Base-by-base conservation (phyloP, 768 basidiomycete species). In the Tylopilus sp. region DNA sequence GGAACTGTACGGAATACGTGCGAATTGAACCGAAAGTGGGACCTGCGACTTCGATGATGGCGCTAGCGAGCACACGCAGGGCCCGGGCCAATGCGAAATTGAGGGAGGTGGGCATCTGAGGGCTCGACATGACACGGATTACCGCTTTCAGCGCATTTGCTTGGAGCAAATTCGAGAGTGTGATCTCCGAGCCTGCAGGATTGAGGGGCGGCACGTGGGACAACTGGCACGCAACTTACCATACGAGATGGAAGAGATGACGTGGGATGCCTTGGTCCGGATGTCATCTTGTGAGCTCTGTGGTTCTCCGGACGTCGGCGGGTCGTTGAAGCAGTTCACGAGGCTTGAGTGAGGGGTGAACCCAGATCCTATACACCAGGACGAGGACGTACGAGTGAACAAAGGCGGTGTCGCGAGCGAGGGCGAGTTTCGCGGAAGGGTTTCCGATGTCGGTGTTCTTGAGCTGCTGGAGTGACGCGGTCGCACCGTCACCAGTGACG, bases 231-330 rank as follows among this genome's bases (percentile, higher is more conserved):
- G n/a, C n/a, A n/a, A 3, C 49, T 9, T 21, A 83, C 87, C 87
- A 56, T 87, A 86, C 0, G 87, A 79, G 13, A 92, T 73, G 0
- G 89, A 91, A 0, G 87, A 79, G 16, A 91, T 74, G 33, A 91
- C 77, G 58, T 89, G 85, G 0, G 88, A 85, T 0, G 89, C 85
- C 62, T 91, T 88, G 44, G 83, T 77, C 11, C 86, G 78, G 30
- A 87, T 69, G 9, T 82, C 80, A 12, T 80, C 78, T 33, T 74
- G 71, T 0, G 74, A 74, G 29, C 66, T 66, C 61, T 74, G 63
- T 3, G 74, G 57, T 41, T 72, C 71, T 41, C 63, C 63, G 25
- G 60, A 57, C 16, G 62, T 40, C 16, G 70, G 69, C 6, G 72
- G 67, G 21, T 73, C 71, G 38, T 83, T 80, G 6, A 89, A 69